Base-by-base conservation (phyloP, 768 basidiomycete genomes). In the Clathrus columnatus region DNA sequence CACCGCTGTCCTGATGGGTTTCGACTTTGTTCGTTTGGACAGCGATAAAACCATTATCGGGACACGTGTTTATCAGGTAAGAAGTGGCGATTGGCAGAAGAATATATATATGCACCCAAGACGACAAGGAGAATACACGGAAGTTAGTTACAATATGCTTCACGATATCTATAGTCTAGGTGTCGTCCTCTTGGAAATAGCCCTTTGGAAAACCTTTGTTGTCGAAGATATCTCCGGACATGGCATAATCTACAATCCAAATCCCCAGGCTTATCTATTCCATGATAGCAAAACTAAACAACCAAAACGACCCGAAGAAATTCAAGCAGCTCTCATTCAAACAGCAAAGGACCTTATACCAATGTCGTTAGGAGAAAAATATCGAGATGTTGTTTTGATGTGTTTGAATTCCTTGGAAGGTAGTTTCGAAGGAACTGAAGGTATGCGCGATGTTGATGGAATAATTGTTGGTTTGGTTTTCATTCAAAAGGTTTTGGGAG, bases 121-220 rank as follows among this genome's bases (percentile, higher is more conserved):
- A 32, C 18, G 21, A 27, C 41, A 23, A 8, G 50, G 42, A 14
- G 21, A 42, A 26, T 11, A 20, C 30, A 8, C 36, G 29, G 23
- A 53, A 42, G 42, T 44, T 2, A 27, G 23, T 21, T 44, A 21
- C 23, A 24, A 28, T 23, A 23, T 53, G 51, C 41, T 53, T 16
- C 32, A 53, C 41, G 51, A 53, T 27, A 27, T 53, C 18, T 53
- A 53, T 23, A 23, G 41, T 17, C 51, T 53, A 16, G 51, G 51
- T 18, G 36, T 53, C 18, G 51, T 53, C 20, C 30, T 53, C 0
- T 41, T 53, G n/a, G 51, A 53, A 27, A 53, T 53, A 20, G 51
- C 51, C 21, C 51, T 53, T 32, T 42, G 51, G 51, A 41, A 44
- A 23, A 41, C 51, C 23, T 21, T 53, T 44, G 36, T 53, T 18